phyloP scores from a whole-genome alignment of 257 asterid species.

The Jacaranda copaia region DNA sequence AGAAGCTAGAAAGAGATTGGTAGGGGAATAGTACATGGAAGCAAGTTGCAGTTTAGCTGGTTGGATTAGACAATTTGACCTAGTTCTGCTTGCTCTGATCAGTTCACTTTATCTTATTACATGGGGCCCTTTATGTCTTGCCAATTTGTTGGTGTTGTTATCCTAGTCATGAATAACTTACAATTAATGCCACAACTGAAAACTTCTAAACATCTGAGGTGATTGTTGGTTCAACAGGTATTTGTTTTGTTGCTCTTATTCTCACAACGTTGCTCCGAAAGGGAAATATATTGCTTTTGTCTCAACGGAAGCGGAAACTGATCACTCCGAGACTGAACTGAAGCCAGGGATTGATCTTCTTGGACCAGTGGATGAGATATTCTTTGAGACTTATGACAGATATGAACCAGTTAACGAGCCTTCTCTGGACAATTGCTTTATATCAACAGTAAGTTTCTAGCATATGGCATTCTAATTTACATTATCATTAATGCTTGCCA shows the following conservation, averaged over 20 bases:
- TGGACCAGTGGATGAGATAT: slow-evolving; percentile 95
- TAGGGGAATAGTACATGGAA: not conserved
- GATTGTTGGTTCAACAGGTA: slow-evolving; percentile 64
- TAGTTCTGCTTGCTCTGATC: not conserved
- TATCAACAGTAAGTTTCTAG: slow-evolving; percentile 76
- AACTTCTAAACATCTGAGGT: slow-evolving; percentile 23
- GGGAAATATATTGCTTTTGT: slow-evolving; percentile 95
- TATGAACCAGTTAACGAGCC: slow-evolving; percentile 89
- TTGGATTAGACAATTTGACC: not conserved
- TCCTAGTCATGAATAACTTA: not conserved
- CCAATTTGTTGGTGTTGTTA: not conserved
- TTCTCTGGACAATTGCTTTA: slow-evolving; percentile 84
- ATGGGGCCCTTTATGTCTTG: not conserved
- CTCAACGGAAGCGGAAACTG: slow-evolving; percentile 94
- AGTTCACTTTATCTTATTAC: not conserved
- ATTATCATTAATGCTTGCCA: slow-evolving; percentile 21
- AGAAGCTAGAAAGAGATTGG: not conserved
- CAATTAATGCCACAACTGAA: slow-evolving; percentile 12
- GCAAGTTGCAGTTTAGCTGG: slow-evolving; percentile 17
- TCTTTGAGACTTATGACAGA: slow-evolving; percentile 89
- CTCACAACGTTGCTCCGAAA: slow-evolving; percentile 98
- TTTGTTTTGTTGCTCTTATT: slow-evolving; percentile 91
- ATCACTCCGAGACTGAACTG: slow-evolving; percentile 85
- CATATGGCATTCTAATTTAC: slow-evolving; percentile 28
- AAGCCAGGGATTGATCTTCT: slow-evolving; percentile 93